Percentiles rank a stretch among this genome's conserved stretches.
Conservation (phyloP, 768 basidiomycete genomes). For the Agrocybe praecox region DNA sequence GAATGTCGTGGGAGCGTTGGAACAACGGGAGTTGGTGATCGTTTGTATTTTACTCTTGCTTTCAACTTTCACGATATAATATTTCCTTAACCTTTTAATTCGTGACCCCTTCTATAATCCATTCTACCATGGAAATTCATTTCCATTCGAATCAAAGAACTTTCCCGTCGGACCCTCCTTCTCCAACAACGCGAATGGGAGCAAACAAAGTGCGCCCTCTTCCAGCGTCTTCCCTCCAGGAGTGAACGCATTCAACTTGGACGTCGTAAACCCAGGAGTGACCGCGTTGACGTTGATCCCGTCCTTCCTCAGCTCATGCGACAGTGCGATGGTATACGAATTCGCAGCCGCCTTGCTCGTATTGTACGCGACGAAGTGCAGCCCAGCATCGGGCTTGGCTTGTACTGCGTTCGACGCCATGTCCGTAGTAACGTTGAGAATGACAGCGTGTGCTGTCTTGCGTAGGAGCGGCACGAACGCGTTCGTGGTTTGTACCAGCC, state of each 20-base stretch:
- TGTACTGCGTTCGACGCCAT: slow-evolving; percentile 46
- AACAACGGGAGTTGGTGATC: too few species aligned
- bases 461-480: slow-evolving; percentile 44
- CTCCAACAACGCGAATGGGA: slow-evolving; percentile 42
- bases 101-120: too few species aligned
- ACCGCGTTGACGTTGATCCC: slow-evolving; percentile 63
- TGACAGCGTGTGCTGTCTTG: slow-evolving; percentile 31
- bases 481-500: slow-evolving; percentile 43
- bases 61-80: too few species aligned
- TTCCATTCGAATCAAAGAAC: slow-evolving; percentile 36
- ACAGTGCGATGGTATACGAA: slow-evolving; percentile 61
- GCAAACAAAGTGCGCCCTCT: slow-evolving; percentile 35
- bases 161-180: slow-evolving; percentile 40
- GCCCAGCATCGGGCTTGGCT: slow-evolving; percentile 27
- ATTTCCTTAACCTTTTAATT: too few species aligned
- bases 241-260: slow-evolving; percentile 40
- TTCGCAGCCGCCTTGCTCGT: slow-evolving; percentile 74
- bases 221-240: slow-evolving; percentile 37
- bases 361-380: slow-evolving; percentile 56
- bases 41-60: too few species aligned
- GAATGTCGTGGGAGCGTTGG: too few species aligned
- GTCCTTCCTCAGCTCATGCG: slow-evolving; percentile 56
- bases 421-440: slow-evolving; percentile 44
- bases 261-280: slow-evolving; percentile 59
- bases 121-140: slow-evolving; percentile 32